Conservation (phyloP, 177 flowering plant species). For the Vitis hybrid region DNA sequence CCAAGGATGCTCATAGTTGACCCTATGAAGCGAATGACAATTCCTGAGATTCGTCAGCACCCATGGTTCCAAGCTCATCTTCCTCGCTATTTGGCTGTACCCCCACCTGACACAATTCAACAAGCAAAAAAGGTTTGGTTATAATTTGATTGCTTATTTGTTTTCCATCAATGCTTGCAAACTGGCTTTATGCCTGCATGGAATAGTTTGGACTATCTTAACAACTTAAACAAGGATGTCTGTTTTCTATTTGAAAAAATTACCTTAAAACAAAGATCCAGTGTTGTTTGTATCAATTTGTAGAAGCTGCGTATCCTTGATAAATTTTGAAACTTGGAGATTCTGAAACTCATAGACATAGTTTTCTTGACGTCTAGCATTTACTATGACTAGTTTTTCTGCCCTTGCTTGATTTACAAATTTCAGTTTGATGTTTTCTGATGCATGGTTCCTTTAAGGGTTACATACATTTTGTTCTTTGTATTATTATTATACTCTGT, state of each 20-base stretch:
- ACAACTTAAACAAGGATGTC: no score
- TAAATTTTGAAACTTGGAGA: no score
- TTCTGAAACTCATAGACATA: no score
- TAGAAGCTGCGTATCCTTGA: no score
- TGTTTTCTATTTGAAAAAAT: no score
- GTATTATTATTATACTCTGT: neutral
- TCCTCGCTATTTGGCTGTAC: conserved; percentile 78
- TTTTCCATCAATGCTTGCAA: neutral
- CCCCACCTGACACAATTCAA: conserved; percentile 68
- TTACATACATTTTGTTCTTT: neutral
- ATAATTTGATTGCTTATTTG: neutral
- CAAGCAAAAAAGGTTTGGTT: conserved; percentile 69
- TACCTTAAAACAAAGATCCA: no score
- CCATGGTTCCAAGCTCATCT: conserved; percentile 80
- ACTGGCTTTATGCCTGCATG: neutral
- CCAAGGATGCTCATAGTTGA: conserved; percentile 88
- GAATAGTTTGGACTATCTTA: no score
- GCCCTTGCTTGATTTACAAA: neutral
- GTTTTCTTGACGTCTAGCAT: no score
- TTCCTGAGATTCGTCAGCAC: conserved; percentile 80
- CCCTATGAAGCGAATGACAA: conserved; percentile 81
- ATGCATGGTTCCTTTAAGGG: neutral
- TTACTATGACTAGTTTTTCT: neutral
- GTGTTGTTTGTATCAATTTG: no score
- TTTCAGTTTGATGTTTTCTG: neutral